Percentiles rank a stretch among this genome's conserved stretches.
phyloP scores from a whole-genome alignment of 164 flowering plant genomes.

The Nymphaea thermarum region DNA sequence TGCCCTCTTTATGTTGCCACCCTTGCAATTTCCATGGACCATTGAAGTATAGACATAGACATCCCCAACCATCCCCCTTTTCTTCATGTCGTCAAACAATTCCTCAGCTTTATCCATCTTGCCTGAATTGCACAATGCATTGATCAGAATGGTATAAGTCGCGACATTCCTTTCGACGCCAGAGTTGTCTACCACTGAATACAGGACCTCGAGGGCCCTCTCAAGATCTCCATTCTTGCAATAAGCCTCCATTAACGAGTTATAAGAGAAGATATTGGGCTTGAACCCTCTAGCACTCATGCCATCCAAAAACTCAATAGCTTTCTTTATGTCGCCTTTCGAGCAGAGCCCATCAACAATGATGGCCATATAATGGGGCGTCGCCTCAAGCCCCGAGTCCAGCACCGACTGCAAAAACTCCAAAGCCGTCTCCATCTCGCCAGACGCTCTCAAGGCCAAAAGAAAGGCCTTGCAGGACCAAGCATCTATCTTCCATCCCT shows the following conservation, averaged over 20 bases:
- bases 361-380: conserved; percentile 49
- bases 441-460: conserved; percentile 25
- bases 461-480: conserved; percentile 45
- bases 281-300: conserved; percentile 30
- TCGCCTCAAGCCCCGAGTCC: conserved; percentile 23
- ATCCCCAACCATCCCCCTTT: conserved; percentile 29
- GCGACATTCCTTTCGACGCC: conserved; percentile 22
- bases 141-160: conserved; percentile 44
- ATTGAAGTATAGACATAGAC: conserved; percentile 34
- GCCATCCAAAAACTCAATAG: conserved; percentile 29
- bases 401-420: conserved; percentile 37
- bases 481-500: conserved; percentile 31
- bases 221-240: conserved; percentile 26
- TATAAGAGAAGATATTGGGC: conserved; percentile 38
- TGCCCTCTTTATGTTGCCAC: conserved; percentile 32
- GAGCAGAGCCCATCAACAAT: conserved; percentile 41
- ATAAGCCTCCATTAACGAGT: conserved; percentile 33
- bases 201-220: conserved; percentile 22
- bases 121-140: conserved; percentile 27
- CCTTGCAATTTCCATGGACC: conserved; percentile 27
- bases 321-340: conserved; percentile 28
- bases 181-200: conserved; percentile 23
- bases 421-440: conserved; percentile 15
- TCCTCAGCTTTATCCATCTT: conserved; percentile 37
- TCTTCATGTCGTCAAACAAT: conserved; percentile 36